Percentiles rank a stretch among this genome's conserved stretches.
Evolutionary conservation across 345 rosid species (phyloP).

Genomic region (Brassica nigra): DNA sequence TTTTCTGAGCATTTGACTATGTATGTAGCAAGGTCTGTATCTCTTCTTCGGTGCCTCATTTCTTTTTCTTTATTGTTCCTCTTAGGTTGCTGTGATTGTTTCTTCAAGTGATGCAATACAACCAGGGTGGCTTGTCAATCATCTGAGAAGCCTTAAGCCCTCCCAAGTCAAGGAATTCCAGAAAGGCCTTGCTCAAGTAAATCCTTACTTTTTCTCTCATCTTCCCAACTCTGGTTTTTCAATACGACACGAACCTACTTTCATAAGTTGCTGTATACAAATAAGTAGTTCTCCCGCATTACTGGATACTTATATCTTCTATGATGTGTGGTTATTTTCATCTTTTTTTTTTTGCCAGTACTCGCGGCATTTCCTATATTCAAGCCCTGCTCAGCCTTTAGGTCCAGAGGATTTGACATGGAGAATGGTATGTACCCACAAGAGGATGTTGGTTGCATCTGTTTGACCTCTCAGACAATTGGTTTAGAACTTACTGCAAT

Average conservation of each 20-base stretch:
- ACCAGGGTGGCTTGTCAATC: conserved; percentile 79
- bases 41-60: neutral
- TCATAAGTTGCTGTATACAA: neutral
- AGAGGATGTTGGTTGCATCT: neutral
- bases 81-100: conserved; percentile 78
- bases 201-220: conserved; percentile 21
- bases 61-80: conserved; percentile 4
- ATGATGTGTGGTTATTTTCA: conserved; percentile 21
- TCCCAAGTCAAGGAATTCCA: conserved; percentile 59
- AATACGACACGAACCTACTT: conserved; percentile 10
- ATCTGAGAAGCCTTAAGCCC: conserved; percentile 57
- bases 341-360: conserved; percentile 46
- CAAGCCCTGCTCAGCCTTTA: conserved; percentile 87
- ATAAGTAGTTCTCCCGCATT: neutral
- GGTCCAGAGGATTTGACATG: conserved; percentile 97
- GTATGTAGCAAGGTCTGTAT: neutral
- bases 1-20: conserved; percentile 6
- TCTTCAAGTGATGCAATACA: conserved; percentile 81
- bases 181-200: conserved; percentile 71
- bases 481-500: neutral
- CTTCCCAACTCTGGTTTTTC: conserved; percentile 2
- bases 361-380: conserved; percentile 79
- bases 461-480: neutral
- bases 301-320: neutral
- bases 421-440: conserved; percentile 61